Conservation (phyloP, 345 rosid genomes). For the Salix brachista region DNA sequence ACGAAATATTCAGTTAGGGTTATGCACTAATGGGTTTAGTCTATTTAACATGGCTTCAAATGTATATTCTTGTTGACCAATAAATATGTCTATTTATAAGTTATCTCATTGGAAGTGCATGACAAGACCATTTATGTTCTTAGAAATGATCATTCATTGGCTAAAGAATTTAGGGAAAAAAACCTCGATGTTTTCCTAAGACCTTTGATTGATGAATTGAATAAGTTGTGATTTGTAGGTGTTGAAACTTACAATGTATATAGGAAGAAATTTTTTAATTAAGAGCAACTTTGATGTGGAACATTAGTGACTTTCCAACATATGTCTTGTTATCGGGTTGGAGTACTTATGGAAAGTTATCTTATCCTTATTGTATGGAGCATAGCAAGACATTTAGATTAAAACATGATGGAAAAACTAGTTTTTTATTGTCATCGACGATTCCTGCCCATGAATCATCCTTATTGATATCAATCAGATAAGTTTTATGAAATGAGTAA, state of each 20-base stretch:
- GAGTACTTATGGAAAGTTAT: neutral
- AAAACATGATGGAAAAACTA: neutral
- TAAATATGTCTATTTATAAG: neutral
- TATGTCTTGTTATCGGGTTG: neutral
- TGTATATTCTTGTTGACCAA: neutral
- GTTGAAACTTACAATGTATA: no score
- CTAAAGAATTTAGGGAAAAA: neutral
- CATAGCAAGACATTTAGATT: neutral
- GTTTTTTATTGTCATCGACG: neutral
- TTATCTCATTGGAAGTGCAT: neutral
- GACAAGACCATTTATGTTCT: neutral
- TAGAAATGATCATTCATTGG: neutral
- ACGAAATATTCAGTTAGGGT: neutral
- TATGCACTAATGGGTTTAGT: neutral
- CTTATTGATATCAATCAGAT: neutral
- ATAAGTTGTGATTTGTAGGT: neutral
- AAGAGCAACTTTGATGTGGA: neutral
- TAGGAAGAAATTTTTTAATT: no score
- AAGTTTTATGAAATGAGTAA: neutral
- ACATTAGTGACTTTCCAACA: neutral
- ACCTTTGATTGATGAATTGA: neutral
- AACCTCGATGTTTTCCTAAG: neutral
- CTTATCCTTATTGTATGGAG: neutral
- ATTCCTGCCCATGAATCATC: neutral
- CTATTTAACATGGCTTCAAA: neutral